A percentile compares a stretch with the other conserved stretches of the same genome.
phyloP scores from a whole-genome alignment of 371 early-diverging fungal genomes.

The Mucor lusitanicus region DNA sequence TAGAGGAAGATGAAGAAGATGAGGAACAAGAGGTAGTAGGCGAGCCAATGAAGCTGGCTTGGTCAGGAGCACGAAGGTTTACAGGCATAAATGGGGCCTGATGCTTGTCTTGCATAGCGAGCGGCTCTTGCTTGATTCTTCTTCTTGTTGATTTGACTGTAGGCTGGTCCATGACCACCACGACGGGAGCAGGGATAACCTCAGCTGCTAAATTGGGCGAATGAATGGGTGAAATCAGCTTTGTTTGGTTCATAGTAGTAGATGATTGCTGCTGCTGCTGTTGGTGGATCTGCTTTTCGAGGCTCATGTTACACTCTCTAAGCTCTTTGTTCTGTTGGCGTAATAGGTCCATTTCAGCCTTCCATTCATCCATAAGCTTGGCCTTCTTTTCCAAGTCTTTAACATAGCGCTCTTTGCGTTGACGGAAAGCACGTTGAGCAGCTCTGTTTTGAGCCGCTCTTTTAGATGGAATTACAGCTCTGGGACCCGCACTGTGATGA shows the following conservation, averaged over 20 bases:
- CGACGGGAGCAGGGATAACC: constrained; percentile 2
- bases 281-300: constrained; percentile 16
- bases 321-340: constrained; percentile 21
- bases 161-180: constrained; percentile 3
- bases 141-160: background rate
- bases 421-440: constrained; percentile 69
- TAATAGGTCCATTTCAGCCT: constrained; percentile 15
- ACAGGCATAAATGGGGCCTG: constrained; percentile 12
- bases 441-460: constrained; percentile 59
- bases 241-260: background rate
- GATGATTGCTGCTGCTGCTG: background rate
- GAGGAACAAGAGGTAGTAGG: constrained; percentile 15
- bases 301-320: background rate
- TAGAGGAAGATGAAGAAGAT: constrained; percentile 4
- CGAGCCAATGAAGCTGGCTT: constrained; percentile 2
- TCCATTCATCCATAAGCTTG: constrained; percentile 20
- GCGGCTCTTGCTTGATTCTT: constrained; percentile 4
- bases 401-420: constrained; percentile 62
- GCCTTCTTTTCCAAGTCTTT: constrained; percentile 47
- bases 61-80: constrained; percentile 15
- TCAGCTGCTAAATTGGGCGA: background rate
- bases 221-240: background rate
- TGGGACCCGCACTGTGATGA: background rate
- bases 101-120: background rate
- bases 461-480: constrained; percentile 23